Evolutionary conservation across 192 early-diverging fungal species (phyloP), one percentile per base, ranked within the genome.

Genomic region (Coemansia sp.): DNA sequence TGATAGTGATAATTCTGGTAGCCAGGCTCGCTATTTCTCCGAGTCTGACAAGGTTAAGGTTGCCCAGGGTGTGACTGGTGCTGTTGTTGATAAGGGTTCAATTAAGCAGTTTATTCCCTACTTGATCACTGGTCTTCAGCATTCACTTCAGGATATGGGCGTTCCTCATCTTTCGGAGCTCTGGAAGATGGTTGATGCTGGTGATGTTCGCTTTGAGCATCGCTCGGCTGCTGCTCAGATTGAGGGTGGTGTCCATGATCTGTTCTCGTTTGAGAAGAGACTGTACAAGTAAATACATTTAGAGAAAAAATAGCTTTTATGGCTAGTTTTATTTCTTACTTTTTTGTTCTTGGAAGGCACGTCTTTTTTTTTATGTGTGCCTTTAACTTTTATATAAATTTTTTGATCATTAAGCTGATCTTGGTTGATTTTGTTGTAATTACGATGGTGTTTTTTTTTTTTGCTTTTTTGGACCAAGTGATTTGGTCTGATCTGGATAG

Each of bases 41-140:
- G 96, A 98, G 74, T 86, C 83, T n/a, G 96, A 96, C 82, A 82
- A 80, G 51, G 87, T 98, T 78, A 98, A 98, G 81, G 96, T 98
- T 20, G 96, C 96, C 5, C 96, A 98, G 81, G 96, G 96, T 62
- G 96, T 98, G 10, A 83, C 91, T 23, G 96, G 96, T 18, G 86
- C 89, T 10, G 96, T 98, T n/a, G 81, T 98, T 30, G 96, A 98
- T 72, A 95, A 95, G 83, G 96, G 96, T 25, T 88, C 83, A 27
- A 88, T 95, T 51, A 88, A 91, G 80, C 92, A 89, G 77, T 98
- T 94, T 58, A 60, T 95, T 11, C 86, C 86, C 9, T 98, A 98
- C 71, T 72, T 98, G 24, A 83, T 84, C 38, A 87, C 92, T 30
- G 96, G 96, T 52, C 82, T 98, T 40, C 94, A 98, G 80, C 96